Conservation (phyloP, 495 filamentous ascomycete species). For the Penicillium waksmanii region DNA sequence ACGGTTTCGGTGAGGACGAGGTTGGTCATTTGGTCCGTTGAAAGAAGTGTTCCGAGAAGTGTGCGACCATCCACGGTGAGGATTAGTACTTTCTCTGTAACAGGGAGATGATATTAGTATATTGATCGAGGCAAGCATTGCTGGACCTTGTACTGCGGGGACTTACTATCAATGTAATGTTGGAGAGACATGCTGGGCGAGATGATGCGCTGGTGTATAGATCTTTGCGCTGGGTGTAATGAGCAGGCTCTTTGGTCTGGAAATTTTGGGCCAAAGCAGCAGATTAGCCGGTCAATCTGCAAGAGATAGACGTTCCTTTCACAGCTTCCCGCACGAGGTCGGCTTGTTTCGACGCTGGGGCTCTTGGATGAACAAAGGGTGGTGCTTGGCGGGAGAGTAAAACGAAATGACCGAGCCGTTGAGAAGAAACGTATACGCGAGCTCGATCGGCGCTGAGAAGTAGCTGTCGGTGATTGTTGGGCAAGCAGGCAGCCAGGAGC, state of each 20-base stretch:
- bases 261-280: background rate
- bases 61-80: slow-evolving; percentile 92
- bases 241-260: background rate
- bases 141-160: too few relatives aligned
- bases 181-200: slow-evolving; percentile 63
- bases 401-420: too few relatives aligned
- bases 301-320: background rate
- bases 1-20: slow-evolving; percentile 82
- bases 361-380: background rate
- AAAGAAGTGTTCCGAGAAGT: slow-evolving; percentile 78
- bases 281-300: background rate
- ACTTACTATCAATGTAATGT: slow-evolving; percentile 67
- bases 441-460: background rate
- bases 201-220: background rate
- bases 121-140: background rate
- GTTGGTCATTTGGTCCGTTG: slow-evolving; percentile 92
- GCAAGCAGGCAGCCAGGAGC: background rate
- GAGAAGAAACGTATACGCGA: background rate
- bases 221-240: background rate
- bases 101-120: slow-evolving; percentile 28
- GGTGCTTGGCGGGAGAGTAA: too few relatives aligned
- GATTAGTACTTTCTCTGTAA: slow-evolving; percentile 83
- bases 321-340: background rate
- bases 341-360: background rate
- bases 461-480: background rate